Evolutionary conservation across 768 basidiomycete genomes (phyloP).

Genomic region (Boletus huronensis): DNA sequence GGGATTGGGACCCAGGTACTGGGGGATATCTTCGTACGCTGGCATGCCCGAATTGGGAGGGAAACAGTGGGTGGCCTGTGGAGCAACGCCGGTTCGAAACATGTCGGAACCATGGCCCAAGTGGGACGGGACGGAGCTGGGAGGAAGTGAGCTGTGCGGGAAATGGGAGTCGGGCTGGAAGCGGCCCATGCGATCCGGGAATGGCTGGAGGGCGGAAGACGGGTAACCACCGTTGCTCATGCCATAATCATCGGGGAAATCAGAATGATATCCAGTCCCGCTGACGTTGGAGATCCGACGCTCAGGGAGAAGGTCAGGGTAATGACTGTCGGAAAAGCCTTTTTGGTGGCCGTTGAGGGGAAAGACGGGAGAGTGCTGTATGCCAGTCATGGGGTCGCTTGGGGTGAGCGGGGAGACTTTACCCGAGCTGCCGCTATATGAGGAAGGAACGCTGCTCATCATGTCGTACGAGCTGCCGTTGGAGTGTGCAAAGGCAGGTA

Average conservation of each 20-base stretch:
- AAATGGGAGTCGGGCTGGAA: slow-evolving; percentile 56
- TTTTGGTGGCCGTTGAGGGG: slow-evolving; percentile 44
- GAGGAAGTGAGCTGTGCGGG: slow-evolving; percentile 39
- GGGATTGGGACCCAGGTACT: slow-evolving; percentile 51
- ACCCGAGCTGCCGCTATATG: slow-evolving; percentile 55
- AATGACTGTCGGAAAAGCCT: slow-evolving; percentile 54
- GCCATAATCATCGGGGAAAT: slow-evolving; percentile 64
- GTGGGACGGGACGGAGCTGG: slow-evolving; percentile 45
- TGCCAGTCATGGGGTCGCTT: slow-evolving; percentile 54
- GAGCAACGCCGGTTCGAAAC: slow-evolving; percentile 60
- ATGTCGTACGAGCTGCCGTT: slow-evolving; percentile 61
- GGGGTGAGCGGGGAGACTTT: slow-evolving; percentile 77
- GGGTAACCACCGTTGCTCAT: slow-evolving; percentile 47
- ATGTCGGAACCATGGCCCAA: slow-evolving; percentile 52
- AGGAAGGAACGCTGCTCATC: slow-evolving; percentile 58
- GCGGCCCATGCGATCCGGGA: slow-evolving; percentile 54
- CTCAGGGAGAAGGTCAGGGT: slow-evolving; percentile 58
- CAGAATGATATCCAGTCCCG: slow-evolving; percentile 48
- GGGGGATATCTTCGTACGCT: slow-evolving; percentile 56
- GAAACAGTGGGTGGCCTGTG: slow-evolving; percentile 66
- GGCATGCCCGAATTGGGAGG: slow-evolving; percentile 47
- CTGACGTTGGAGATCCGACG: slow-evolving; percentile 50
- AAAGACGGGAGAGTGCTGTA: slow-evolving; percentile 56
- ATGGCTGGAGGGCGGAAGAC: slow-evolving; percentile 52
- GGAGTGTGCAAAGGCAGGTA: slow-evolving; percentile 53